Base-by-base conservation (phyloP, 371 early-diverging fungal species). In the Apophysomyces ossiformis region DNA sequence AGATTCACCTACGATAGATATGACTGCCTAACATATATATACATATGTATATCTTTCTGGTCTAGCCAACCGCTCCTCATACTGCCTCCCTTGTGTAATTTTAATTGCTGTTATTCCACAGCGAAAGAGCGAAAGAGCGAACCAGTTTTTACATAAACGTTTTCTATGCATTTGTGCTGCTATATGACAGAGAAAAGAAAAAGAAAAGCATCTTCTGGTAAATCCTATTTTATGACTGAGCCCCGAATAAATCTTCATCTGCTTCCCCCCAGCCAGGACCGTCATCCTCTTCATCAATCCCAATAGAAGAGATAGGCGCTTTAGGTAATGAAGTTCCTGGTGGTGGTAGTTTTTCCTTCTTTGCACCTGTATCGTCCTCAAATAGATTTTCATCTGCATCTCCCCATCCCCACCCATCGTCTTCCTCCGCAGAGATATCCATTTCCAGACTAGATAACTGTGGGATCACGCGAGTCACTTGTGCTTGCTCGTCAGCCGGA, bases 1-100 rank as follows among this genome's bases (percentile, higher is more conserved):
- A 75, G 57, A 75, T 75, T 47, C 75, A 75, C 26, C 44, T 37
- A 36, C 60, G 67, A 70, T 57, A 68, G 12, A 59, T 46, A 11
- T 21, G 21, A 11, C 41, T 41, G 11, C 41, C 41, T 11, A 13
- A 41, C 13, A 41, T 41, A 41, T 41, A 26, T 26, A 26, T 26
- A 26, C 32, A 26, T 26, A 26, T 26, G 32, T 26, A 26, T 26
- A 26, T 26, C 32, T 26, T 26, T 26, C 32, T 26, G 32, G 32
- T 26, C 32, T 26, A 26, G 32, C 2, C 32, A 26, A 26, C 2
- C 32, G 32, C 32, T 26, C 32, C 32, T 26, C 32, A 26, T 26
- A 26, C 32, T 3, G 32, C 3, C 2, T 26, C 32, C 0, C 32
- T 26, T 26, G 32, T 2, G 32, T 26, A 26, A 26, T 26, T 26